These are phyloP conservation scores for Ensete glaucum DNA, from an alignment of 176 grass and related monocot genomes.

Conservation along the genomic window DNA sequence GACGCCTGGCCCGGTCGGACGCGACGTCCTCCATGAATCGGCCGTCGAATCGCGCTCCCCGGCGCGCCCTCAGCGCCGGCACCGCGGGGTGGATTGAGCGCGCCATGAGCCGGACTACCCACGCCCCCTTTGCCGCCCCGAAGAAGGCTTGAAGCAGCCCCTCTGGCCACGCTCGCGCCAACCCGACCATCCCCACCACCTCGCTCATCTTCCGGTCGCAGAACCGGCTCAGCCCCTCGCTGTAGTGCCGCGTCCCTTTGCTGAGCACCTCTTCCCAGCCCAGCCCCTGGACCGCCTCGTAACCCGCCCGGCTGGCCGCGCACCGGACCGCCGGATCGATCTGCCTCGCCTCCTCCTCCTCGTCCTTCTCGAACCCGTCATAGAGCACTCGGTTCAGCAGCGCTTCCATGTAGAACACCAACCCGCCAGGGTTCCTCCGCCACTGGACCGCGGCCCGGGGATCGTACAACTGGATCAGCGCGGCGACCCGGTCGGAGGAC, in stretches of 20 bases:
- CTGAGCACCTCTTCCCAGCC: constrained; percentile 79
- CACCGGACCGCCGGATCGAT: constrained; percentile 54
- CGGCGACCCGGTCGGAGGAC: not conserved
- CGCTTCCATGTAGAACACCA: constrained; percentile 49
- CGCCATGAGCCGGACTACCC: constrained; percentile 67
- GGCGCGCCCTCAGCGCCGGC: constrained; percentile 52
- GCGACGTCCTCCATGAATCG: constrained; percentile 93
- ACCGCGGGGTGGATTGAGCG: constrained; percentile 69
- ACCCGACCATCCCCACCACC: constrained; percentile 53
- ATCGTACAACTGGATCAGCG: constrained; percentile 3
- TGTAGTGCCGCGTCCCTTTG: constrained; percentile 83
- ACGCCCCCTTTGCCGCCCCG: constrained; percentile 60
- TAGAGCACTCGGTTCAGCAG: constrained; percentile 76
- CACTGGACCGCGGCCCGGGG: not conserved
- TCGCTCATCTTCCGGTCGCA: constrained; percentile 98
- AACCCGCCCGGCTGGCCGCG: constrained; percentile 43
- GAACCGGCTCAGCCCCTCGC: constrained; percentile 71
- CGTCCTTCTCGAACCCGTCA: constrained; percentile 49
- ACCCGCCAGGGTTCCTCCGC: constrained; percentile 19
- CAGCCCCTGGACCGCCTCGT: constrained; percentile 43
- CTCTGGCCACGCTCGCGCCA: constrained; percentile 77
- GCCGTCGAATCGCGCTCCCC: constrained; percentile 62
- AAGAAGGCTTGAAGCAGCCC: constrained; percentile 84
- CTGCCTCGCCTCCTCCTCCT: constrained; percentile 38
- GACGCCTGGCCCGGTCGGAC: constrained; percentile 25